These are phyloP conservation scores for Coprinopsis cinerea DNA, from an alignment of 768 basidiomycete species.

Conservation along the genomic window DNA sequence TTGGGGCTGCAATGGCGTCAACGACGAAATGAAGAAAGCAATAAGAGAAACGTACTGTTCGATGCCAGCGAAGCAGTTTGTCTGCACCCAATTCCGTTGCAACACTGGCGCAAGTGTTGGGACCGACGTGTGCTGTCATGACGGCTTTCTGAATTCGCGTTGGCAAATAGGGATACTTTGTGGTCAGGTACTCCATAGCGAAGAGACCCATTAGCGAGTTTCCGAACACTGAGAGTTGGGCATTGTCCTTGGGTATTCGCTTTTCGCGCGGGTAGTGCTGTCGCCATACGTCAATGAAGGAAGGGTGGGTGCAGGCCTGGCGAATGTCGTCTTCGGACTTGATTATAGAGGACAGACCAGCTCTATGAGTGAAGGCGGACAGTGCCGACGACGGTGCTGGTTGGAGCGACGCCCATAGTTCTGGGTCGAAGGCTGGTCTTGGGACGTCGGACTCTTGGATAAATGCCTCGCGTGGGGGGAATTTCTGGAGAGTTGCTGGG, in stretches of 20 bases:
- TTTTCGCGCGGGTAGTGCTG: conserved; percentile 52
- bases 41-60: conserved; percentile 45
- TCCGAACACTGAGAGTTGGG: conserved; percentile 66
- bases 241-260: conserved; percentile 57
- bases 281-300: conserved; percentile 50
- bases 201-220: conserved; percentile 90
- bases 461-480: conserved; percentile 55
- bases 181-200: conserved; percentile 75
- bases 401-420: conserved; percentile 65
- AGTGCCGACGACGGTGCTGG: conserved; percentile 69
- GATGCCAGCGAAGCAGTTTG: conserved; percentile 77
- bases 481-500: conserved; percentile 44
- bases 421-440: conserved; percentile 49
- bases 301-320: conserved; percentile 78
- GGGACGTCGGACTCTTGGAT: conserved; percentile 25
- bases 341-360: conserved; percentile 61
- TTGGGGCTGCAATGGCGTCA: conserved; percentile 31
- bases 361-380: conserved; percentile 68
- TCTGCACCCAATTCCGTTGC: conserved; percentile 81
- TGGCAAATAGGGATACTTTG: conserved; percentile 84
- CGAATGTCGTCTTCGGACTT: conserved; percentile 48
- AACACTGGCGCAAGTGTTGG: conserved; percentile 73
- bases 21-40: conserved; percentile 4
- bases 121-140: conserved; percentile 88
- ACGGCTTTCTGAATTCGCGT: conserved; percentile 89